These are phyloP conservation scores for Benincasa hispida DNA, from an alignment of 306 rosid genomes.

Conservation along the genomic window DNA sequence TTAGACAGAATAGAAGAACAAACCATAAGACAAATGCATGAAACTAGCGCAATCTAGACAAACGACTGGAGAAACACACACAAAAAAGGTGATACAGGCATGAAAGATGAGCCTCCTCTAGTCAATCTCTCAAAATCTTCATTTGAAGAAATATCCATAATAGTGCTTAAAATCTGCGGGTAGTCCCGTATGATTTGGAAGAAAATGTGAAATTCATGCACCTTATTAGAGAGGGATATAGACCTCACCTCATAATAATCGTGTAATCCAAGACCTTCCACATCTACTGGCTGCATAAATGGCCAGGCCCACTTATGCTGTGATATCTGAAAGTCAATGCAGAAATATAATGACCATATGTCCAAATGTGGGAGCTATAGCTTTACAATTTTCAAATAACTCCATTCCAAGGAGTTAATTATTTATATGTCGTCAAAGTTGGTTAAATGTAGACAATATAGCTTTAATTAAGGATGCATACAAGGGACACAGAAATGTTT, in stretches of 20 bases:
- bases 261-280: constrained; percentile 72
- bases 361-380: background rate
- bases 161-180: background rate
- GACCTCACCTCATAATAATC: constrained; percentile 72
- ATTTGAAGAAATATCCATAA: background rate
- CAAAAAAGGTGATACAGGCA: background rate
- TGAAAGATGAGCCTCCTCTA: background rate
- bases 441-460: background rate
- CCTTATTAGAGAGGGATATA: background rate
- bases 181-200: background rate
- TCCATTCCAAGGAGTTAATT: background rate
- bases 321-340: constrained; percentile 45
- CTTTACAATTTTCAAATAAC: background rate
- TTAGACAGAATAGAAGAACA: background rate
- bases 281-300: constrained; percentile 93
- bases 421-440: background rate
- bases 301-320: constrained; percentile 92
- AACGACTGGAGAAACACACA: background rate
- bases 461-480: background rate
- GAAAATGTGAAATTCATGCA: too few species aligned
- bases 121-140: background rate
- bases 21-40: background rate
- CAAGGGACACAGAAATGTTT: background rate
- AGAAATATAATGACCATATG: constrained; percentile 3
- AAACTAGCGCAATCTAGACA: background rate